Evolutionary conservation across 495 filamentous ascomycete genomes (phyloP).

Genomic region (Halenospora varia): DNA sequence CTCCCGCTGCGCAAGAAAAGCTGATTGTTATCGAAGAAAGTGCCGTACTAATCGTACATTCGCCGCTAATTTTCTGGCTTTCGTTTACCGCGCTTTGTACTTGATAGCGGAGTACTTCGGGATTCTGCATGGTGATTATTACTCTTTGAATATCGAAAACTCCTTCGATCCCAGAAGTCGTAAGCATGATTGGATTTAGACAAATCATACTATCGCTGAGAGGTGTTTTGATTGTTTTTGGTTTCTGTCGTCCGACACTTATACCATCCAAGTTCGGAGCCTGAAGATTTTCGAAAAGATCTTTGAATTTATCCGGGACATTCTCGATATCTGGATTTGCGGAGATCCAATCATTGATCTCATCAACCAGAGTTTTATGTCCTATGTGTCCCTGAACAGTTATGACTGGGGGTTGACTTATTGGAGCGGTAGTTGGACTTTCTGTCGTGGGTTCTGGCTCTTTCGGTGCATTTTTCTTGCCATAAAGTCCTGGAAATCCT

Average conservation of each 20-base stretch:
- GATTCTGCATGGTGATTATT: conserved; percentile 32
- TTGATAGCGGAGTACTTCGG: conserved; percentile 28
- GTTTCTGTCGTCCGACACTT: not conserved
- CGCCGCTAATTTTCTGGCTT: conserved; percentile 29
- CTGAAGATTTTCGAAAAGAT: conserved; percentile 6
- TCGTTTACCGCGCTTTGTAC: conserved; percentile 27
- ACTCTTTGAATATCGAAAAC: conserved; percentile 40
- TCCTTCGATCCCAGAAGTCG: conserved; percentile 35
- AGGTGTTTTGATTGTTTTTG: not conserved
- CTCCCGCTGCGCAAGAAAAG: conserved; percentile 32
- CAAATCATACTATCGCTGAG: conserved; percentile 30
- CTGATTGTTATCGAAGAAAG: conserved; percentile 31
- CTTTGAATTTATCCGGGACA: conserved; percentile 6
- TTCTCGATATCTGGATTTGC: not conserved
- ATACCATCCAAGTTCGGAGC: not conserved
- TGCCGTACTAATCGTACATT: conserved; percentile 34
- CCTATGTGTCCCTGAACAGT: not conserved
- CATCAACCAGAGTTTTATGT: conserved; percentile 4
- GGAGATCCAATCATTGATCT: conserved; percentile 2
- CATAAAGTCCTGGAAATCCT: conserved; percentile 6
- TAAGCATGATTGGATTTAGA: conserved; percentile 36
- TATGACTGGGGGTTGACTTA: not conserved
- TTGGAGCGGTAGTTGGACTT: conserved; percentile 3
- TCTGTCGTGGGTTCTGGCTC: conserved; percentile 8
- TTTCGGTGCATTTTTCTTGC: conserved; percentile 4